These are phyloP conservation scores for Fusarium dimerum DNA, from an alignment of 2,329 filamentous ascomycete species.

Conservation along the genomic window DNA sequence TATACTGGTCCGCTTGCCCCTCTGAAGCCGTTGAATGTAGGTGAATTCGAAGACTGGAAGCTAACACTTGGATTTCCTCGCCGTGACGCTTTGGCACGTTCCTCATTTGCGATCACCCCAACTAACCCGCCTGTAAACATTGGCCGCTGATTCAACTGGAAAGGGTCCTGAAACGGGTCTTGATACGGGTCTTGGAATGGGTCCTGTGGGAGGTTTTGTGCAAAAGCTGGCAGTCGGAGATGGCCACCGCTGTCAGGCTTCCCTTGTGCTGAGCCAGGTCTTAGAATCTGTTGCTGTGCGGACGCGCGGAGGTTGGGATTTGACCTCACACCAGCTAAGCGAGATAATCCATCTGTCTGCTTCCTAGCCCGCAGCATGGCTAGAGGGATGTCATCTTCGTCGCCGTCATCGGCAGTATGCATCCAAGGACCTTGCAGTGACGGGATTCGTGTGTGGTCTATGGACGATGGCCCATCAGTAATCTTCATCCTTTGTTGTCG, in stretches of 20 bases:
- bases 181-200: constrained; percentile 15
- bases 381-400: constrained; percentile 18
- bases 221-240: constrained; percentile 15
- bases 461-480: constrained; percentile 7
- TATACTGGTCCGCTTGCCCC: constrained; percentile 2
- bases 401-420: constrained; percentile 2
- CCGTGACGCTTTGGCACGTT: constrained; percentile 17
- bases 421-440: constrained; percentile 4
- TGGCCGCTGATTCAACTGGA: constrained; percentile 5
- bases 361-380: constrained; percentile 12
- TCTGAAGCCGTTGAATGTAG: not conserved
- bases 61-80: constrained; percentile 6
- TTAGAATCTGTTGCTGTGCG: constrained; percentile 9
- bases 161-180: not conserved
- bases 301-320: constrained; percentile 17
- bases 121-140: constrained; percentile 16
- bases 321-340: constrained; percentile 11
- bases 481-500: constrained; percentile 23
- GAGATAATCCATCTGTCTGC: not conserved
- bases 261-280: constrained; percentile 18
- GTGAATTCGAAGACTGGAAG: constrained; percentile 3
- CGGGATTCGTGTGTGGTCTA: constrained; percentile 2
- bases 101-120: constrained; percentile 14
- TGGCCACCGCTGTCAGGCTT: not conserved
- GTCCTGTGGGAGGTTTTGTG: constrained; percentile 16